Evolutionary conservation across 179 eudicot genomes (phyloP), one percentile per base, ranked within the genome.

Genomic region (Carnegiea gigantea): DNA sequence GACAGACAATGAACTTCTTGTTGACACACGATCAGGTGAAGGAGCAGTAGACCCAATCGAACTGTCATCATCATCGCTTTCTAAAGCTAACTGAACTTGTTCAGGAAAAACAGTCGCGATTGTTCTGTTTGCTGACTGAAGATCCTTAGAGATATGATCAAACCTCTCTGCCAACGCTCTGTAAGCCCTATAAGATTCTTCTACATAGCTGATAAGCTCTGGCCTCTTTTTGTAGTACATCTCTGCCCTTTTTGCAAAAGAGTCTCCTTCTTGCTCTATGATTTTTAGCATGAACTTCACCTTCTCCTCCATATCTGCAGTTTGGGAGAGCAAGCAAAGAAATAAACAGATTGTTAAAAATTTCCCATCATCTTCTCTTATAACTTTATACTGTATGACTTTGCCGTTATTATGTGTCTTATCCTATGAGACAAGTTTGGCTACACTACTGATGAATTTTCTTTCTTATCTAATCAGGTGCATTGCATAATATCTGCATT

Each of bases 61-160:
- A 75, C 73, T 77, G 43, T 94, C 92, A 11, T 93, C 94, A 28
- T 96, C 94, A 30, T 92, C 92, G 17, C 90, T 93, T 5, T 89
- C 93, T 64, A 92, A 76, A 12, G 82, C 80, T 3, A 92, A 82
- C 13, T 92, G 93, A 36, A 94, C 86, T 77, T 90, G 91, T 77
- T 96, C 98, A 0, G 99, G 99, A 77, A 83, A 92, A 20, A 88
- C 95, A 65, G 94, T 81, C 18, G 97, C 99, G 54, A 96, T 92
- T 15, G 97, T 92, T 67, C 94, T 85, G 51, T 96, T 96, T 20
- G 99, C 99, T n/a, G 84, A 90, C 54, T 96, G 99, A n/a, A 97
- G 83, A 48, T 95, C 99, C 78, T 80, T 91, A 1, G 99, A 95
- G 30, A 88, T 21, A 77, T 82, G 89, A 83, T 88, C 91, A 75